Percentiles rank a stretch among this genome's conserved stretches.
These are phyloP conservation scores for Cicer cuneatum DNA, from an alignment of 306 rosid genomes.

Conservation along the genomic window DNA sequence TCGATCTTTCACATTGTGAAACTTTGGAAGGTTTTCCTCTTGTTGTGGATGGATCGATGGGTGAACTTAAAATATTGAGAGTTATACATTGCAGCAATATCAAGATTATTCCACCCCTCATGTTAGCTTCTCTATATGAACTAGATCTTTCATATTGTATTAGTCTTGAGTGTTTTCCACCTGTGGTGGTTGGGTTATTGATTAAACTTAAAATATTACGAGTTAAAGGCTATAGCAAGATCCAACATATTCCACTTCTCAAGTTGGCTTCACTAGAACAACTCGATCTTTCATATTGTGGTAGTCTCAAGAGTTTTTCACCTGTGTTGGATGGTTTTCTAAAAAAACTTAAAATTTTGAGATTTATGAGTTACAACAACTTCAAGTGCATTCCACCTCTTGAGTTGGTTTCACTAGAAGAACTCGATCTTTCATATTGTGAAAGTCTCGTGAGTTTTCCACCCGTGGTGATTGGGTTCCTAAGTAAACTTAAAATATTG, in stretches of 20 bases:
- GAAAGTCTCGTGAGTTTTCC: not conserved
- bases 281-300: not conserved
- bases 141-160: not conserved
- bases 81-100: not conserved
- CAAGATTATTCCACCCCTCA: not conserved
- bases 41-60: not conserved
- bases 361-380: not conserved
- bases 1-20: not conserved
- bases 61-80: not conserved
- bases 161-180: not conserved
- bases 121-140: not conserved
- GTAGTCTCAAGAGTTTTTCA: not conserved
- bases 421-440: no score
- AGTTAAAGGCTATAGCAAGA: fast-evolving
- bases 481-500: no score
- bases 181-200: not conserved
- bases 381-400: not conserved
- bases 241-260: not conserved
- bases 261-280: not conserved
- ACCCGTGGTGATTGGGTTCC: no score
- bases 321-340: not conserved
- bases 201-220: not conserved
- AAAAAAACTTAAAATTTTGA: not conserved
- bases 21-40: not conserved
- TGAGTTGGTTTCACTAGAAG: not conserved